Base-by-base conservation (phyloP, 2,329 filamentous ascomycete species). In the Fusarium chlamydosporum region DNA sequence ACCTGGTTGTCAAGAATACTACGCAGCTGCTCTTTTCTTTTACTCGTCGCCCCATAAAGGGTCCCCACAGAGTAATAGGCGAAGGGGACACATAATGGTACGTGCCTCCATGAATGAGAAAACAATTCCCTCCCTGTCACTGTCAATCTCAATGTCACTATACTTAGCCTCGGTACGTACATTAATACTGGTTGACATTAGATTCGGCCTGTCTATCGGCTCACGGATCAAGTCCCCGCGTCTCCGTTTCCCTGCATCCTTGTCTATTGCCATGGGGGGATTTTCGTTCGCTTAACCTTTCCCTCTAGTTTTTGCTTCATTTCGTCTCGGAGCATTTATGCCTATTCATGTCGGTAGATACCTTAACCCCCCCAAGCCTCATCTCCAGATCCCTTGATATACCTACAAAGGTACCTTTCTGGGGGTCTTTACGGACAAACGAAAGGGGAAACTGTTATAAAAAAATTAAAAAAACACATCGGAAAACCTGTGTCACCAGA, bases 161-260 rank as follows among this genome's bases (percentile, higher is more conserved):
- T 60, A 50, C 46, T 20, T 57, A 35, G 46, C 45, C 41, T 42
- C 47, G 16, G 16, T 51, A 51, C 47, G 47, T 38, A 27, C 13
- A 29, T 23, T 23, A 23, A 6, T 23, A 23, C 23, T 23, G 23
- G 23, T 23, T 23, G 23, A 23, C 47, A 26, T 38, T 43, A n/a
- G 16, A 29, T 27, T 29, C 26, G 23, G 47, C 35, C 47, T 50
- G 47, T 50, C 45, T 35, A 50, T 50, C 61, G 62, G 62, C 62
- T 33, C 37, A 45, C 61, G 62, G 61, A 61, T 65, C 47, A 60
- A 65, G 35, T 38, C 54, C 52, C 61, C 61, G 62, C 54, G 54
- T 45, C 46, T 60, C 54, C 54, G n/a, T 60, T 60, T 26, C 40
- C 40, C 23, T 64, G 27, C 43, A 58, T 45, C 42, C 35, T 45